Base-by-base conservation (phyloP, 2,329 filamentous ascomycete species). In the Trichophyton equinum region DNA sequence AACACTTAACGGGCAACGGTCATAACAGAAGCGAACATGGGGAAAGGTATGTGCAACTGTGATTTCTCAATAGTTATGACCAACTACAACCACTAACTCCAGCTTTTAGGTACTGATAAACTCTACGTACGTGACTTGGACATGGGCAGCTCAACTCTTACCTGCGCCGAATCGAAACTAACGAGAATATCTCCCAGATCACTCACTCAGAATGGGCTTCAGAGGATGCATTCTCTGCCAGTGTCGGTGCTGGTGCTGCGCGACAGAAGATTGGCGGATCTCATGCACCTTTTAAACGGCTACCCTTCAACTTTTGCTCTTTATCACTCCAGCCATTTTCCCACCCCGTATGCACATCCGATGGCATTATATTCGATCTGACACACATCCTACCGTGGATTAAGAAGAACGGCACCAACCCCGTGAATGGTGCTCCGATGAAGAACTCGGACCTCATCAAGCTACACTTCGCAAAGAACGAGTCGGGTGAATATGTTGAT, bases 131-230 rank as follows among this genome's bases (percentile, higher is more conserved):
- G 73, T 56, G 38, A 58, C 46, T 47, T 20, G 30, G 40, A 11
- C 27, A 38, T 30, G 18, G 18, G 18, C 44, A 13, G 22, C 30
- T 53, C 49, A 53, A 25, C 60, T 62, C 66, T 47, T 68, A 20
- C 65, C 51, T 68, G 65, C 62, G 61, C 60, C 53, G 36, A 53
- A 33, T n/a, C 13, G 8, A 53, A 27, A 22, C 49, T 53, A 11
- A 53, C 49, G 11, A 7, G 9, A 30, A 22, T n/a, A 30, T 15
- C 27, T 15, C 61, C 58, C 66, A 85, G 81, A 99, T 99, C 70
- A 99, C 94, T 60, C 95, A 99, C 77, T 95, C 89, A 46, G 94
- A 99, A 80, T 99, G 94, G 94, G 86, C 90, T 6, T 96, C 91
- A 4, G 85, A 87, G 56, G 91, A 96, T 74, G 85, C 89, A 62